These are phyloP conservation scores for Plectosphaerella plurivora DNA, from an alignment of 2,329 filamentous ascomycete species.

Conservation along the genomic window DNA sequence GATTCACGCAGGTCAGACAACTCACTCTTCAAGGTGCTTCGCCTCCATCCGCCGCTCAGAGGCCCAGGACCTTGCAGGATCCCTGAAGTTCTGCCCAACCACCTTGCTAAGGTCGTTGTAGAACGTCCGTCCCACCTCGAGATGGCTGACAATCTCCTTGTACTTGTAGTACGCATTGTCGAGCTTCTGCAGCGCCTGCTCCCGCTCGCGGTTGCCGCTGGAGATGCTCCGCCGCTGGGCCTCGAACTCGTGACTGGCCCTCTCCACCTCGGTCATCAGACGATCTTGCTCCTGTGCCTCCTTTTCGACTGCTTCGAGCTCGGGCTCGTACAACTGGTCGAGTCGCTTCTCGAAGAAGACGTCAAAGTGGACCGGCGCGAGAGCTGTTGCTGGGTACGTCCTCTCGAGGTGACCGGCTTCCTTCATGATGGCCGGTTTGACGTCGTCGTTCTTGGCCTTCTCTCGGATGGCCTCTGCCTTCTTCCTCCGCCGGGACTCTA, in stretches of 20 bases:
- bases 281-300: conserved; percentile 75
- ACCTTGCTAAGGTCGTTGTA: conserved; percentile 95
- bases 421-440: conserved; percentile 75
- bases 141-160: conserved; percentile 89
- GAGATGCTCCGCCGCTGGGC: conserved; percentile 63
- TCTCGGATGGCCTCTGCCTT: conserved; percentile 75
- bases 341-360: conserved; percentile 82
- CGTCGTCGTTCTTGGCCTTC: conserved; percentile 82
- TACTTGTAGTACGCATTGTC: conserved; percentile 94
- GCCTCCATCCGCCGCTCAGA: conserved; percentile 79
- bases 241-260: conserved; percentile 75
- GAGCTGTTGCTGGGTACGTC: conserved; percentile 75
- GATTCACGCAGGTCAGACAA: conserved; percentile 12
- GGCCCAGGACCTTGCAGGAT: conserved; percentile 72
- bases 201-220: conserved; percentile 66
- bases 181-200: conserved; percentile 79
- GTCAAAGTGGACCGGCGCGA: conserved; percentile 89
- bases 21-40: conserved; percentile 69
- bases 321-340: conserved; percentile 69
- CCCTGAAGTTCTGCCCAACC: conserved; percentile 72
- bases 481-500: conserved; percentile 75
- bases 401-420: conserved; percentile 84
- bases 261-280: conserved; percentile 62
- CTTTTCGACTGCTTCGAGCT: conserved; percentile 64
- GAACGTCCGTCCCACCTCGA: conserved; percentile 89